Percentiles rank a stretch among this genome's conserved stretches.
Evolutionary conservation across 2,329 filamentous ascomycete species (phyloP).

Genomic region (Teratosphaeria nubilosa): DNA sequence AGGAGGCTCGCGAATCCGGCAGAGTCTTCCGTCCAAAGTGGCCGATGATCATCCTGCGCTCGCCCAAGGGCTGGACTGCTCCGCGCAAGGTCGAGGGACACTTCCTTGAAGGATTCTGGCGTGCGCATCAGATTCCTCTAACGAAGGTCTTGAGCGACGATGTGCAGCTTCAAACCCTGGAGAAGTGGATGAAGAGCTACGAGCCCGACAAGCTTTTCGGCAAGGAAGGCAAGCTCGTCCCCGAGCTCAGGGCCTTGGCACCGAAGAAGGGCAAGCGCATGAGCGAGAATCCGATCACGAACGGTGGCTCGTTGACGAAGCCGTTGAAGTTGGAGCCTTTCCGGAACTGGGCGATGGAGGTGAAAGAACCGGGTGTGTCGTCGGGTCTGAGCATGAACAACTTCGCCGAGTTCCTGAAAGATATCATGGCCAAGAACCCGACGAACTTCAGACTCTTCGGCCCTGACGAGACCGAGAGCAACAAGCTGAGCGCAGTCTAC

Average conservation of each 20-base stretch:
- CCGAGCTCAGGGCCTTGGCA: slow-evolving; percentile 53
- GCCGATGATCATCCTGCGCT: slow-evolving; percentile 71
- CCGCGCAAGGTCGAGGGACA: slow-evolving; percentile 62
- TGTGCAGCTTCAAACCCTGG: slow-evolving; percentile 56
- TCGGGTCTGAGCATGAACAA: slow-evolving; percentile 56
- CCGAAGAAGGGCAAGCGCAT: slow-evolving; percentile 59
- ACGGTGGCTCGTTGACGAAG: slow-evolving; percentile 58
- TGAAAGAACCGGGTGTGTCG: slow-evolving; percentile 47
- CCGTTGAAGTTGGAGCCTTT: slow-evolving; percentile 63
- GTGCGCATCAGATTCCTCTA: slow-evolving; percentile 68
- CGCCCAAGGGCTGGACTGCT: slow-evolving; percentile 71
- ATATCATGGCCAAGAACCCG: slow-evolving; percentile 55
- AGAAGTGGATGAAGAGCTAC: slow-evolving; percentile 69
- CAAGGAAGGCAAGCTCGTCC: slow-evolving; percentile 51
- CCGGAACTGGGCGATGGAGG: slow-evolving; percentile 53
- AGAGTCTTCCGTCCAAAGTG: slow-evolving; percentile 61
- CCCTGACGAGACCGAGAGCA: slow-evolving; percentile 71
- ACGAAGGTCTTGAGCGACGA: slow-evolving; percentile 55
- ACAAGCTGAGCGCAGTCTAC: slow-evolving; percentile 65
- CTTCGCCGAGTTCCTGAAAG: slow-evolving; percentile 56
- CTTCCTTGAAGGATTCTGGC: slow-evolving; percentile 67
- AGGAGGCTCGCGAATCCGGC: slow-evolving; percentile 59
- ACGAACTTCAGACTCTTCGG: slow-evolving; percentile 66
- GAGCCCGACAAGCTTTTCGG: slow-evolving; percentile 63
- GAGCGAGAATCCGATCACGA: slow-evolving; percentile 67